Evolutionary conservation across 1,284 basidiomycete species (phyloP), one percentile per base, ranked within the genome.

Genomic region (Papiliotrema nemorosa): DNA sequence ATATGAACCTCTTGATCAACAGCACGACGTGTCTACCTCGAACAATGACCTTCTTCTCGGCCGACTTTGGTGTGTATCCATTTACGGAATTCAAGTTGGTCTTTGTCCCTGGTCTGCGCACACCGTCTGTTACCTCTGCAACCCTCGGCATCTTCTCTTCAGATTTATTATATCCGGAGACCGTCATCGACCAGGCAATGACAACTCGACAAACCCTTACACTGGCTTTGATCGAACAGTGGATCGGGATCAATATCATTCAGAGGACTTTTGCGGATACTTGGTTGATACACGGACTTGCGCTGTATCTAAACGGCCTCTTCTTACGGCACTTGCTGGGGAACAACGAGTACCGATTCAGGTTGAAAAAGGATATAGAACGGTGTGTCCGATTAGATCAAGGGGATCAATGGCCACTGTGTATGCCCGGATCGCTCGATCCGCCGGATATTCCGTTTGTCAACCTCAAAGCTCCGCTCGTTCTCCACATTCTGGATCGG

Each of bases 211-310:
- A 94, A 54, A 79, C 84, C 16, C 80, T 98, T 37, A 82, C 86
- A 25, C 89, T 97, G 66, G 86, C 89, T 2, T 80, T 98, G 35
- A 92, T 92, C 5, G 90, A 85, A 62, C 96, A 99, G 74, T 98
- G 96, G 96, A 81, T 91, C 48, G 94, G 96, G 20, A 86, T 99
- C 75, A 96, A 97, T 73, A 91, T 99, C 62, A 85, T 94, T 51
- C 92, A 88, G 49, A 90, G 90, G 74, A 83, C 86, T n/a, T 90
- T 89, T 81, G 88, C 91, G 9, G 96, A 98, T 74, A 84, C 86
- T 6, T 99, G 96, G 96, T 83, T 99, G 16, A 85, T 94, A 57
- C 90, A 94, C 60, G 96, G 94, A 2, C 78, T 99, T 24, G 86
- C 90, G 12, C 79, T 92, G 29, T 94, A 97, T 72, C 87, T 98